A percentile compares a stretch with the other conserved stretches of the same genome.
Evolutionary conservation across 805 yeast species (phyloP).

Genomic region (Myxozyma neglecta): DNA sequence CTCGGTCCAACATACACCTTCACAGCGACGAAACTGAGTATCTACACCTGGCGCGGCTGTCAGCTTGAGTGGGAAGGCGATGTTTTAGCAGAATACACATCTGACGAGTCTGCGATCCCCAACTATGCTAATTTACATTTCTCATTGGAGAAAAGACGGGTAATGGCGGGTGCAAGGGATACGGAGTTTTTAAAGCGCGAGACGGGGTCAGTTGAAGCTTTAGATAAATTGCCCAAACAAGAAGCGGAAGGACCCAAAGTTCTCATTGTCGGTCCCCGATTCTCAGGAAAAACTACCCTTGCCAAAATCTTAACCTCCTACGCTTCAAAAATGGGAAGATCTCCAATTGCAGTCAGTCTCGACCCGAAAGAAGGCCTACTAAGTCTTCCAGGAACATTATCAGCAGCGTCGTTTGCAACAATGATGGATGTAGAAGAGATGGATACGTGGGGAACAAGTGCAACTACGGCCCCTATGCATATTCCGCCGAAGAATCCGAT

Average conservation of each 20-base stretch:
- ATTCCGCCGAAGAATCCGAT: constrained; percentile 70
- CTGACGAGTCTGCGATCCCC: constrained; percentile 69
- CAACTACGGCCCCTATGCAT: constrained; percentile 70
- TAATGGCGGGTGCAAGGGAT: constrained; percentile 28
- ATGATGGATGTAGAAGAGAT: constrained; percentile 68
- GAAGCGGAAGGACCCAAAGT: constrained; percentile 50
- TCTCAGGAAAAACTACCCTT: constrained; percentile 77
- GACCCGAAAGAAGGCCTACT: constrained; percentile 73
- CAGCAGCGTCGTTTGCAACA: constrained; percentile 83
- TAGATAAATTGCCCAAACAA: constrained; percentile 9
- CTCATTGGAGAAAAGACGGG: constrained; percentile 62
- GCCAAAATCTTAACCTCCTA: constrained; percentile 70
- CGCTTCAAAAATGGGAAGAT: constrained; percentile 62
- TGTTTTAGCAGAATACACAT: constrained; percentile 52
- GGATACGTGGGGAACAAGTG: constrained; percentile 72
- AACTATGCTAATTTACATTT: constrained; percentile 69
- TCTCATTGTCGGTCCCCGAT: constrained; percentile 68
- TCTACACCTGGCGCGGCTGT: constrained; percentile 68
- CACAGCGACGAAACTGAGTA: constrained; percentile 53
- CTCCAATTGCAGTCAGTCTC: constrained; percentile 74
- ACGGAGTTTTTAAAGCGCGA: constrained; percentile 6
- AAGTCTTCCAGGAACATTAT: constrained; percentile 71
- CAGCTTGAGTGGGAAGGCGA: constrained; percentile 50
- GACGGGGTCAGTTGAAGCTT: not conserved
- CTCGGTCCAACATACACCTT: constrained; percentile 62